phyloP scores from a whole-genome alignment of 208 protist species.

The Leishmania tropica region DNA sequence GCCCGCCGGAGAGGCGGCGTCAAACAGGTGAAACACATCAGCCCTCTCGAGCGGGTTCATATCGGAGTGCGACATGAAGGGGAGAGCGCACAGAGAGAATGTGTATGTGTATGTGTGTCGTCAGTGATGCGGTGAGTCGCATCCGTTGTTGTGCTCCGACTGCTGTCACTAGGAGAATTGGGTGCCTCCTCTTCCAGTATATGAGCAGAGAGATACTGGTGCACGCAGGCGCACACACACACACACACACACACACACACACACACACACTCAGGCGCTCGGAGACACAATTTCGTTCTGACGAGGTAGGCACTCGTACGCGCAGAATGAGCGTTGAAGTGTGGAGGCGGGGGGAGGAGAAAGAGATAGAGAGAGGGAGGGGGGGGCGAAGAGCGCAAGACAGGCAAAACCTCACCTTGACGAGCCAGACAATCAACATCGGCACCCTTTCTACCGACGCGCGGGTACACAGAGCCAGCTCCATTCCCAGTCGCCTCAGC shows the following conservation, averaged over 20 bases:
- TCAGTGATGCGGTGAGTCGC: background rate
- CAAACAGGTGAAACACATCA: slow-evolving; percentile 47
- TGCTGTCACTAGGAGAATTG: background rate
- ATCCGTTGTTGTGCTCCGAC: background rate
- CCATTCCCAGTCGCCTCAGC: background rate
- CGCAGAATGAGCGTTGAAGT: background rate
- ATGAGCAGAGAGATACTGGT: background rate
- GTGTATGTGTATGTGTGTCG: background rate
- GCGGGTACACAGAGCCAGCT: background rate
- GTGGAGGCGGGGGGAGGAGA: background rate
- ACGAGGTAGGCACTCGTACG: background rate
- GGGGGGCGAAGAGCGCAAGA: background rate
- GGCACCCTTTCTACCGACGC: background rate
- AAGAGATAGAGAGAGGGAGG: background rate
- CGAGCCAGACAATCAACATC: background rate
- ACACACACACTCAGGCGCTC: background rate
- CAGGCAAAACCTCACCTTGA: background rate
- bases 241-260: too few species aligned
- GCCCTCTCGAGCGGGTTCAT: slow-evolving; percentile 21
- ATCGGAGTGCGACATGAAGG: slow-evolving; percentile 5
- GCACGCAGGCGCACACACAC: background rate
- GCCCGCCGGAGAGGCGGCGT: background rate
- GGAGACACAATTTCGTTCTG: background rate
- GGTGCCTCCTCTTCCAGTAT: background rate
- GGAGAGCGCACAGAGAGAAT: background rate